phyloP scores from a whole-genome alignment of 1,284 basidiomycete genomes.

The Boletus smithii region DNA sequence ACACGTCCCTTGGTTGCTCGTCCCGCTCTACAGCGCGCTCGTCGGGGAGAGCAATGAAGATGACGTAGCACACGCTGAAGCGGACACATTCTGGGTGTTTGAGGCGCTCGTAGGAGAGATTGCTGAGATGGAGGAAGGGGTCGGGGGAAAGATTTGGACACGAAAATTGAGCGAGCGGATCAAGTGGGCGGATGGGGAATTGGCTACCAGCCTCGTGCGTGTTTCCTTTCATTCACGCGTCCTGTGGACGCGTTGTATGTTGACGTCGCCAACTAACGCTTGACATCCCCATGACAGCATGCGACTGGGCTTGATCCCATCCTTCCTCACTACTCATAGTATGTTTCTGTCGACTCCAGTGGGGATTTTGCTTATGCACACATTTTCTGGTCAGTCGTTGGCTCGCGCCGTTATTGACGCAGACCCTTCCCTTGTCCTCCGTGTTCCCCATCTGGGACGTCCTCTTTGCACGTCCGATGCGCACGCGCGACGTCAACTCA shows the following conservation, averaged over 20 bases:
- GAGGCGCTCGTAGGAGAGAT: slow-evolving; percentile 72
- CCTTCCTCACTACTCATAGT: slow-evolving; percentile 80
- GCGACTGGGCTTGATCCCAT: slow-evolving; percentile 65
- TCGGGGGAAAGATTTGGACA: slow-evolving; percentile 60
- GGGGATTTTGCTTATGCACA: not conserved
- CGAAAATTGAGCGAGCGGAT: slow-evolving; percentile 58
- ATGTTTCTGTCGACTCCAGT: slow-evolving; percentile 31
- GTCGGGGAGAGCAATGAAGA: slow-evolving; percentile 57
- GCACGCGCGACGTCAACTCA: slow-evolving; percentile 52
- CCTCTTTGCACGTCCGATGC: slow-evolving; percentile 56
- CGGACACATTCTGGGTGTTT: slow-evolving; percentile 79
- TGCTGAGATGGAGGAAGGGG: slow-evolving; percentile 65
- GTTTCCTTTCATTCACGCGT: not conserved
- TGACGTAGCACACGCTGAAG: slow-evolving; percentile 66
- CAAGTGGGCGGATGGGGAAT: slow-evolving; percentile 62
- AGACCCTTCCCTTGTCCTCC: slow-evolving; percentile 61
- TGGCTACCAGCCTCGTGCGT: slow-evolving; percentile 60
- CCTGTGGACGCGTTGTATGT: not conserved
- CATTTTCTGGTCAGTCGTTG: slow-evolving; percentile 52
- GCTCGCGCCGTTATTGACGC: slow-evolving; percentile 69
- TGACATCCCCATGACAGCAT: slow-evolving; percentile 37
- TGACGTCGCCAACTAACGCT: slow-evolving; percentile 1
- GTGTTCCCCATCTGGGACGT: slow-evolving; percentile 68
- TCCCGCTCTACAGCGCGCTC: slow-evolving; percentile 65
- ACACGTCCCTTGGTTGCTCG: slow-evolving; percentile 62